Base-by-base conservation (phyloP, 768 basidiomycete genomes). In the Royoungia palumana region DNA sequence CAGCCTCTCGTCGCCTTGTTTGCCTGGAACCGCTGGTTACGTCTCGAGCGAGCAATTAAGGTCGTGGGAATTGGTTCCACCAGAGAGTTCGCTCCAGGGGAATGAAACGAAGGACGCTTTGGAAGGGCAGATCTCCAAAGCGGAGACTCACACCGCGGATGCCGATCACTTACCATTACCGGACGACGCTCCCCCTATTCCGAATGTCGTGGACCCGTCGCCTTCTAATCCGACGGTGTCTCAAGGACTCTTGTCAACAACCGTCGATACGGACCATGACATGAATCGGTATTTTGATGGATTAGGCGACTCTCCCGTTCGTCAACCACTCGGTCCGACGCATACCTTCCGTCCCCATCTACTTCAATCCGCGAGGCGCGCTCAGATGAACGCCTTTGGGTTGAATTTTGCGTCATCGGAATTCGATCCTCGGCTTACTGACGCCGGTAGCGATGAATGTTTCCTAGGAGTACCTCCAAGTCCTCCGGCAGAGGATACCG, bases 391-490 rank as follows among this genome's bases (percentile, higher is more conserved):
- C 35, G n/a, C 47, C 10, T 48, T 48, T 20, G 51, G 28, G 13
- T 41, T 46, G 17, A 53, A 19, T 8, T 41, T 54, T 21, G 36
- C 53, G 14, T 36, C 44, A 14, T 45, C 54, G n/a, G 49, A 37
- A 5, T 24, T 46, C 35, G 56, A 56, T 21, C 14, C 45, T 4
- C 45, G 42, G 9, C 37, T 56, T 21, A 28, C 37, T 8, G 54
- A 52, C 24, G 17, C 46, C 6, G 48, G 41, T 16, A 47, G 41
- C 21, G 38, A 37, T 4, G 58, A 58, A 25, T 53, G 54, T n/a
- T 67, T 67, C 40, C 44, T 66, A 24, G 66, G 62, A 16, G 21
- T 66, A 10, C 65, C 65, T 6, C 60, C 62, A 10, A 68, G 62
- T 19, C 64, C 67, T 12, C 36, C 36, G 6, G 25, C 41, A 13